These are phyloP conservation scores for Gossypium schwendimanii DNA, from an alignment of 441 rosid species.

Conservation along the genomic window DNA sequence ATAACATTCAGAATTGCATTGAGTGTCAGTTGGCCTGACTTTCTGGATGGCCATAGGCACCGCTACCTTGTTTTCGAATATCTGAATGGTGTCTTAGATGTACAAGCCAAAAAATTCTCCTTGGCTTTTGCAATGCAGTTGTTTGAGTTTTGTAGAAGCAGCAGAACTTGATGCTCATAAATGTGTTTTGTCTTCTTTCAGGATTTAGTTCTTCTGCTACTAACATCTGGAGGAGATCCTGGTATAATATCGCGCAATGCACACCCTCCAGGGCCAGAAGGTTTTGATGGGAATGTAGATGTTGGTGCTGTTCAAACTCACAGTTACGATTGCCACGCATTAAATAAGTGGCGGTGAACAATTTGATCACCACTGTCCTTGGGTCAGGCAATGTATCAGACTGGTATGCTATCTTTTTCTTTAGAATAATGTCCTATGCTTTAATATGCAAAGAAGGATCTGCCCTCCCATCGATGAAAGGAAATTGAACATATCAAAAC, in stretches of 20 bases:
- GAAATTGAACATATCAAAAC: neutral
- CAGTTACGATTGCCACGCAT: conserved; percentile 54
- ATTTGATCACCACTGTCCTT: conserved; percentile 78
- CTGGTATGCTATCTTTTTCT: conserved; percentile 31
- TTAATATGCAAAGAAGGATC: neutral
- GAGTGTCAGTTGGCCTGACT: neutral
- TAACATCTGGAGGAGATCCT: conserved; percentile 72
- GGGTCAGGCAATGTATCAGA: conserved; percentile 79
- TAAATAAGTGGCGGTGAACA: conserved; percentile 58
- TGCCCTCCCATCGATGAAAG: neutral
- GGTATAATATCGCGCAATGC: conserved; percentile 62
- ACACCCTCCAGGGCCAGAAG: conserved; percentile 71
- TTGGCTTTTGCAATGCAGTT: neutral
- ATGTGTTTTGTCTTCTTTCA: conserved; percentile 18
- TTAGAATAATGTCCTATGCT: conserved; percentile 4
- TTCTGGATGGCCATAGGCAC: neutral
- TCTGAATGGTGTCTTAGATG: too few species aligned
- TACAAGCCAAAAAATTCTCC: too few species aligned
- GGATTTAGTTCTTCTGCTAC: conserved; percentile 60
- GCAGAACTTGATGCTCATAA: neutral
- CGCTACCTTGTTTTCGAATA: too few species aligned
- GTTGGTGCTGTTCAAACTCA: conserved; percentile 50
- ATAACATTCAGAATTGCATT: neutral
- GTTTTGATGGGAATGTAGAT: conserved; percentile 41
- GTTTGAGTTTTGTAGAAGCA: neutral